phyloP scores from a whole-genome alignment of 306 rosid genomes.

The Cicer arietinum region DNA sequence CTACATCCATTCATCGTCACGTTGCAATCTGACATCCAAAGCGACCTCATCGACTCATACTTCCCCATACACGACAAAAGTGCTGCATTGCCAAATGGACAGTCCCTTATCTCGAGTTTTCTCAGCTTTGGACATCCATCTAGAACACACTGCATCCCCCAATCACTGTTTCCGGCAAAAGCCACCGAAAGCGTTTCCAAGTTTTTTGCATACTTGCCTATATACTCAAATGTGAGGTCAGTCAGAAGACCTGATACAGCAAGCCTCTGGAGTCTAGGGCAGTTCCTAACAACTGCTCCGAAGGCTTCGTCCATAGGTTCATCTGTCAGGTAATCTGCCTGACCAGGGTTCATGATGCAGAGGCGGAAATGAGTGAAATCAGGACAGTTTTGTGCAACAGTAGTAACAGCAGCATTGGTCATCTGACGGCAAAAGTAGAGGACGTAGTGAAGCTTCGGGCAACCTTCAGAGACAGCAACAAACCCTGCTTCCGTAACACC shows the following conservation, averaged over 20 bases:
- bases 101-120: slow-evolving; percentile 82
- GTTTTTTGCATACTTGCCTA: slow-evolving; percentile 77
- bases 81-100: slow-evolving; percentile 84
- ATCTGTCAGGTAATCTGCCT: slow-evolving; percentile 65
- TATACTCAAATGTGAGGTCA: slow-evolving; percentile 75
- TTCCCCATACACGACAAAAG: slow-evolving; percentile 62
- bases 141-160: slow-evolving; percentile 80
- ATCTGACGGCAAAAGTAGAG: slow-evolving; percentile 87
- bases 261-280: slow-evolving; percentile 81
- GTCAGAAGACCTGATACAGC: slow-evolving; percentile 77
- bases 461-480: slow-evolving; percentile 78
- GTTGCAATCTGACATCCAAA: slow-evolving; percentile 87
- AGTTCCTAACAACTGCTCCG: slow-evolving; percentile 80
- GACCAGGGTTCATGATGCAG: slow-evolving; percentile 75
- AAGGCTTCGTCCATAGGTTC: slow-evolving; percentile 88
- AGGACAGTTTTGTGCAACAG: slow-evolving; percentile 81
- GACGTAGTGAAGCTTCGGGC: slow-evolving; percentile 72
- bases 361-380: slow-evolving; percentile 86
- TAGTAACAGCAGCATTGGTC: slow-evolving; percentile 91
- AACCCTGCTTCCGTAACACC: slow-evolving; percentile 85
- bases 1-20: slow-evolving; percentile 70
- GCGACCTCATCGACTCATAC: slow-evolving; percentile 84
- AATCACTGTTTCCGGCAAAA: slow-evolving; percentile 79
- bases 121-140: slow-evolving; percentile 81
- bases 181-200: slow-evolving; percentile 87